Conservation (phyloP, 148 eudicot species). For the Euryodendron excelsum region DNA sequence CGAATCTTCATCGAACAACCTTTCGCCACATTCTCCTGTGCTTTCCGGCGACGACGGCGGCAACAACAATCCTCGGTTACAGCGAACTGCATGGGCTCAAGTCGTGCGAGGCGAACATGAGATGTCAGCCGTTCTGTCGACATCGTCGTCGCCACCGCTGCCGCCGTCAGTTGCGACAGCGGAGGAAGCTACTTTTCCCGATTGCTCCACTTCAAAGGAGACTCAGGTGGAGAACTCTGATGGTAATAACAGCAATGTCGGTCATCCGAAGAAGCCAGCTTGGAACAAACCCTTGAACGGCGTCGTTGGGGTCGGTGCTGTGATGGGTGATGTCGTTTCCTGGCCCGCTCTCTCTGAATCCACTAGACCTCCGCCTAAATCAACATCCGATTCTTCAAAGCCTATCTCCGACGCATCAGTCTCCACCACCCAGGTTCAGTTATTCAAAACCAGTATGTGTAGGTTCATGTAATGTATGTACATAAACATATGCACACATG, state of each 20-base stretch:
- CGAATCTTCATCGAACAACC: constrained; percentile 12
- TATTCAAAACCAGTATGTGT: background rate
- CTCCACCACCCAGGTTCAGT: constrained; percentile 37
- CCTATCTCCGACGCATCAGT: constrained; percentile 27
- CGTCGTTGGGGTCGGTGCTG: constrained; percentile 25
- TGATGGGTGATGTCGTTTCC: constrained; percentile 35
- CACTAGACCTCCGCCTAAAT: constrained; percentile 30
- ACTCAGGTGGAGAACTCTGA: constrained; percentile 20
- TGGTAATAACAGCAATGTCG: constrained; percentile 29
- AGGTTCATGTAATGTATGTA: background rate
- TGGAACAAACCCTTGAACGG: constrained; percentile 41
- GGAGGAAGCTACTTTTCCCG: constrained; percentile 16
- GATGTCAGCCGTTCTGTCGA: constrained; percentile 5
- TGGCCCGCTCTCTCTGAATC: constrained; percentile 70
- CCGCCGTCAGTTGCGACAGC: constrained; percentile 18
- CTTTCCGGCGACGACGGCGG: constrained; percentile 6
- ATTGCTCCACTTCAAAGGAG: constrained; percentile 9
- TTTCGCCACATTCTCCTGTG: background rate
- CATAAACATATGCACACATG: background rate
- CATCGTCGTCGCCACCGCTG: constrained; percentile 9
- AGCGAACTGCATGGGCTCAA: constrained; percentile 35
- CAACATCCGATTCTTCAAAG: constrained; percentile 21
- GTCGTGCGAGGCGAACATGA: constrained; percentile 38
- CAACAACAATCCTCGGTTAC: constrained; percentile 6
- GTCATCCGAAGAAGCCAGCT: constrained; percentile 29